Base-by-base conservation (phyloP, 306 rosid genomes). In the Quercus glauca region DNA sequence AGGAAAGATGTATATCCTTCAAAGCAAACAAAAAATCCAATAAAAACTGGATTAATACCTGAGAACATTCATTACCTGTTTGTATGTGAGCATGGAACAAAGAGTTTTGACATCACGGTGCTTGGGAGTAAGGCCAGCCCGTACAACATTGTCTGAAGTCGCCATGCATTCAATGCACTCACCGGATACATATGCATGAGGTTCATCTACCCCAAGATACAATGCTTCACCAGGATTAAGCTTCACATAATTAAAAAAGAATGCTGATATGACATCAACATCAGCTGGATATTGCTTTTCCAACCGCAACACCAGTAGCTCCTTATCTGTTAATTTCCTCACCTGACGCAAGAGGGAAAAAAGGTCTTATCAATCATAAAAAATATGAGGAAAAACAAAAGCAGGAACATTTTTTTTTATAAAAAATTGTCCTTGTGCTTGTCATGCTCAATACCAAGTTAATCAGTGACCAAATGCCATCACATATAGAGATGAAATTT, bases 81-180 rank as follows among this genome's bases (percentile, higher is more conserved):
- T 94, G 87, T 94, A 92, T 18, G 98, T 89, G 79, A 95, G 98
- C 98, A 95, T 95, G 67, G 99, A 88, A 75, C 99, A 95, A 69
- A 95, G 96, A 78, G 99, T 90, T 51, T 78, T 85, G 55, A 95
- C 98, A 79, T 95, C 99, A 25, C 89, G 89, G 76, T 79, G 77
- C 86, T 95, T 95, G 60, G 99, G 98, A 73, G 99, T 92, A 43
- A 95, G 90, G 71, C 99, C 99, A 15, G 99, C 99, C 55, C 99
- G 90, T 25, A 95, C 96, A 57, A 95, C 99, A 61, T 95, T 95
- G 88, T 95, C 99, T 2, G 99, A 93, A 78, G 99, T 93, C n/a
- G 99, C 99, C 99, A 95, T 95, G 84, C 99, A 95, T 75, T 95
- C 98, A 20, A 95, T 12, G 67, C 96, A 93, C 72, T 90, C 98